Base-by-base conservation (phyloP, 2,329 filamentous ascomycete species). In the Diplocarpon rosae region DNA sequence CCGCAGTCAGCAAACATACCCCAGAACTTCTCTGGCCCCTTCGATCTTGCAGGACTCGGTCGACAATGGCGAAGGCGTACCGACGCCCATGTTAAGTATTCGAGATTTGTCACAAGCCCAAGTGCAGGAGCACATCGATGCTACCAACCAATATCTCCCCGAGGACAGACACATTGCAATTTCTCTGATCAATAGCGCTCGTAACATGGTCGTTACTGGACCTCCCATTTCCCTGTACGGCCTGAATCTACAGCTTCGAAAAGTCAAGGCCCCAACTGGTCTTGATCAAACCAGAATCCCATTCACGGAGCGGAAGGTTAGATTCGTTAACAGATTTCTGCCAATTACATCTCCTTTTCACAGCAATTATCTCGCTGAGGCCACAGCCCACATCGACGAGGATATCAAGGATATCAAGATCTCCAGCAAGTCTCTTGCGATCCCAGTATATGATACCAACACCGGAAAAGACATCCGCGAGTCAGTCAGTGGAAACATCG, bases 281-380 rank as follows among this genome's bases (percentile, higher is more conserved):
- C 73, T 98, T 32, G 92, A 98, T 61, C 93, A 98, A 67, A 95
- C 85, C 54, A 79, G 89, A 48, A 83, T 96, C 43, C 93, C 93
- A 6, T 88, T 87, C 70, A 96, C 90, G 0, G 83, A 98, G 67
- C 85, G 92, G 57, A 98, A 98, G 69, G 76, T 95, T 45, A 87
- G 92, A 59, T 98, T 98, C 56, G 86, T 87, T 50, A 95, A 95
- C 70, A 83, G 92, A 49, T 98, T 98, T 72, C 70, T 98, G 49
- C 93, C 92, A 37, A 98, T 98, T 64, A 95, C 90, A 1, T 88
- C 92, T 9, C 93, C 92, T 4, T 98, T 98, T 75, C 92, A 98
- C 73, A 98, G 92, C 74, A 83, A 87, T 49, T 95, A 96, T 62
- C 78, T 98, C 13, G 71, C 75, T 17, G 80, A 88, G 54, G 90